These are phyloP conservation scores for Vicia villosa DNA, from an alignment of 306 rosid species.

Conservation along the genomic window DNA sequence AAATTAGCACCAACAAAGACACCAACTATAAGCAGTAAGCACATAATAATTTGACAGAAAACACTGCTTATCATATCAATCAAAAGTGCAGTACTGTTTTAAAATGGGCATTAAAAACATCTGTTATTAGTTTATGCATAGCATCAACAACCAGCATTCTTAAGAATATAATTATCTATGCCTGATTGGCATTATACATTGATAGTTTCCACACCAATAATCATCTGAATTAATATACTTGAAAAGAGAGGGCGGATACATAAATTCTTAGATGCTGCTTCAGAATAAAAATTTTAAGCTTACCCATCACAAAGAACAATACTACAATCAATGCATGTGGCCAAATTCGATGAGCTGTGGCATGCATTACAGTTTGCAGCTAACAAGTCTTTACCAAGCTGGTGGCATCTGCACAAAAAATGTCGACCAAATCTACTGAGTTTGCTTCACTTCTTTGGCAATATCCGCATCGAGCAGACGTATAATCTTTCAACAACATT, in stretches of 20 bases:
- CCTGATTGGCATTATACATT: slow-evolving; percentile 1
- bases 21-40: slow-evolving; percentile 6
- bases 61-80: slow-evolving; percentile 27
- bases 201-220: slow-evolving; percentile 14
- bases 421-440: slow-evolving; percentile 11
- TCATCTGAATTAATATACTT: slow-evolving; percentile 4
- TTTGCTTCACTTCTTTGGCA: slow-evolving; percentile 35
- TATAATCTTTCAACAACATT: slow-evolving; percentile 22
- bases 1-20: slow-evolving; percentile 24
- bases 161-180: neutral
- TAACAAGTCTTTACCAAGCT: slow-evolving; percentile 58
- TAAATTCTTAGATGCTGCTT: slow-evolving; percentile 15
- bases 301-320: slow-evolving; percentile 75
- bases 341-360: slow-evolving; percentile 61
- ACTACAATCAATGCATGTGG: slow-evolving; percentile 79
- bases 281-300: slow-evolving; percentile 41
- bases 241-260: neutral
- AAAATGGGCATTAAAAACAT: slow-evolving; percentile 3
- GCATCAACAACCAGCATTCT: slow-evolving; percentile 24
- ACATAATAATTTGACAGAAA: slow-evolving; percentile 32
- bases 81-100: slow-evolving; percentile 11
- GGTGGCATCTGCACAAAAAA: slow-evolving; percentile 68
- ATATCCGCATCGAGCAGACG: slow-evolving; percentile 20
- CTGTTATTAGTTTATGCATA: slow-evolving; percentile 17
- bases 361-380: slow-evolving; percentile 67